A percentile compares a stretch with the other conserved stretches of the same genome.
Evolutionary conservation across 805 yeast species (phyloP).

Genomic region (Starmerella bombicola): DNA sequence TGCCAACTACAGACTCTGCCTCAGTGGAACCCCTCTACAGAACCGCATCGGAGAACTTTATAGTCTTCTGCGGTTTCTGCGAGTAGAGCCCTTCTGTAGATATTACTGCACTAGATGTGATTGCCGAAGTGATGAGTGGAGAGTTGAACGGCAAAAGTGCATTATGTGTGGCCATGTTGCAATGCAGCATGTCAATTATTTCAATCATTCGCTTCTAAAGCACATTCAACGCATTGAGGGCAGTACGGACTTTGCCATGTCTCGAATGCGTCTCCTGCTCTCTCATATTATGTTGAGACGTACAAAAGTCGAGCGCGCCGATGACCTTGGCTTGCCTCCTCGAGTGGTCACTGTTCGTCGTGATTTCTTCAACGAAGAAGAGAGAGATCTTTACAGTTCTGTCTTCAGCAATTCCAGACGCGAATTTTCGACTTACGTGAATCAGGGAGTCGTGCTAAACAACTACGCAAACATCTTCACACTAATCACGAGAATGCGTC

Average conservation of each 20-base stretch:
- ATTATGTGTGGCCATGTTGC: constrained; percentile 81
- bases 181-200: constrained; percentile 89
- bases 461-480: constrained; percentile 96
- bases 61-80: constrained; percentile 74
- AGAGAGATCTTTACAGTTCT: constrained; percentile 80
- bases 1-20: constrained; percentile 74
- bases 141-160: constrained; percentile 74
- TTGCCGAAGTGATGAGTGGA: constrained; percentile 75
- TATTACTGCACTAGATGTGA: constrained; percentile 91
- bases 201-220: constrained; percentile 89
- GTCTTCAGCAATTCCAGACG: constrained; percentile 78
- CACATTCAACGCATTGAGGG: constrained; percentile 79
- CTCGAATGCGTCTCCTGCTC: constrained; percentile 59
- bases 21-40: constrained; percentile 93
- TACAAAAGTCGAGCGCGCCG: constrained; percentile 92
- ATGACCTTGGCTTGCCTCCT: constrained; percentile 95
- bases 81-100: constrained; percentile 71
- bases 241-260: constrained; percentile 67
- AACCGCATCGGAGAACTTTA: constrained; percentile 94
- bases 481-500: constrained; percentile 92
- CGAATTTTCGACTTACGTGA: constrained; percentile 81
- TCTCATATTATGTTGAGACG: constrained; percentile 81
- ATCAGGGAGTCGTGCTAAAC: constrained; percentile 90
- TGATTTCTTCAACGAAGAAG: constrained; percentile 86
- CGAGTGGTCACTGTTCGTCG: constrained; percentile 79